Conservation (phyloP, 306 rosid genomes). For the Delonix regia region DNA sequence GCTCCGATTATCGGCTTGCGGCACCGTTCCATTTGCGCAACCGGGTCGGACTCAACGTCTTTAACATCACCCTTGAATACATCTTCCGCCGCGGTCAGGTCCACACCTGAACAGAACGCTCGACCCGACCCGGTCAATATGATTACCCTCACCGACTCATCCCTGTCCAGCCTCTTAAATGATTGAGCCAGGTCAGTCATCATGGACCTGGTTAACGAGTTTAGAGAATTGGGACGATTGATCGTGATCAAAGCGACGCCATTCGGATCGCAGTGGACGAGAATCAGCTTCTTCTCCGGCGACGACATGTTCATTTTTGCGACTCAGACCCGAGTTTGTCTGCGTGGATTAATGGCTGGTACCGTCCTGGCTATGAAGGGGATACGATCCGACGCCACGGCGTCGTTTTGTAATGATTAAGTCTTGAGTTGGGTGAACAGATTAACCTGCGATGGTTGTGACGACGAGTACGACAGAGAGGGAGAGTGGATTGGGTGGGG, state of each 20-base stretch:
- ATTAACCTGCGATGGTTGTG: background rate
- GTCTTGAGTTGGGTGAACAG: slow-evolving; percentile 9
- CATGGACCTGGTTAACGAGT: slow-evolving; percentile 80
- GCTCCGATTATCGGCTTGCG: slow-evolving; percentile 88
- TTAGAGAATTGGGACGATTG: slow-evolving; percentile 80
- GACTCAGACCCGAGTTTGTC: background rate
- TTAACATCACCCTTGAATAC: slow-evolving; percentile 94
- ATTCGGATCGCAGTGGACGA: slow-evolving; percentile 50
- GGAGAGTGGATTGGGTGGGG: background rate
- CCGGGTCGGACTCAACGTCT: slow-evolving; percentile 71
- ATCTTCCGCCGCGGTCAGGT: slow-evolving; percentile 79
- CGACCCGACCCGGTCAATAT: slow-evolving; percentile 84
- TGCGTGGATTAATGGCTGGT: background rate
- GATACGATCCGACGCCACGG: background rate
- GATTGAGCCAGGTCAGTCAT: slow-evolving; percentile 71
- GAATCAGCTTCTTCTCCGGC: slow-evolving; percentile 62
- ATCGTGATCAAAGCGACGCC: slow-evolving; percentile 78
- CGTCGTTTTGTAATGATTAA: background rate
- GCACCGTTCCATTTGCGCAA: slow-evolving; percentile 82
- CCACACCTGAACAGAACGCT: slow-evolving; percentile 92
- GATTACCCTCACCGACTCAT: slow-evolving; percentile 71
- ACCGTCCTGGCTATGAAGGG: background rate
- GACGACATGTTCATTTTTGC: slow-evolving; percentile 44
- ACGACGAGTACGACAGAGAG: too few relatives aligned
- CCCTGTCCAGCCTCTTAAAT: slow-evolving; percentile 62